A percentile compares a stretch with the other conserved stretches of the same genome.
phyloP scores from a whole-genome alignment of 2,329 filamentous ascomycete species.

The Colletotrichum sp. region DNA sequence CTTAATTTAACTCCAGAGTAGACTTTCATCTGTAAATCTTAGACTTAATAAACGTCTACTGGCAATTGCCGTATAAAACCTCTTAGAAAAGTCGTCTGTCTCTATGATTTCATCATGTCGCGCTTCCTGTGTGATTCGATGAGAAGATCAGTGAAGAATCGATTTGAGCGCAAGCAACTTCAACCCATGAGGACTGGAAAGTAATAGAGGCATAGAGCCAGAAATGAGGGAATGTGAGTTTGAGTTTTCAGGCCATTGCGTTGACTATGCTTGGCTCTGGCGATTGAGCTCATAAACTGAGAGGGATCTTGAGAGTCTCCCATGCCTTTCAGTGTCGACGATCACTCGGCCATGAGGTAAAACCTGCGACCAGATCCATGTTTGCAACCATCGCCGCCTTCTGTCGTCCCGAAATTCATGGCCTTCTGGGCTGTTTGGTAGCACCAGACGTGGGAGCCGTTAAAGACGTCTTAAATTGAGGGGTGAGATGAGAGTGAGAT shows the following conservation, averaged over 20 bases:
- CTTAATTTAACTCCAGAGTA: neutral
- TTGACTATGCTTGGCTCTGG: neutral
- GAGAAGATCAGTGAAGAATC: neutral
- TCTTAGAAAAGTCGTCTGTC: neutral
- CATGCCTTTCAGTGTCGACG: neutral
- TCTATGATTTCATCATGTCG: neutral
- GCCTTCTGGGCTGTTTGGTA: neutral
- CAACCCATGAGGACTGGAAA: neutral
- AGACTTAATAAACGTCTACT: constrained; percentile 1
- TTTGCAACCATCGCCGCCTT: neutral
- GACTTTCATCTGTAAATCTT: neutral
- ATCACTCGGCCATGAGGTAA: neutral
- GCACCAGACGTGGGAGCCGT: neutral
- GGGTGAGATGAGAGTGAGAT: neutral
- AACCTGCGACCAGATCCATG: neutral
- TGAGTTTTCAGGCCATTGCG: neutral
- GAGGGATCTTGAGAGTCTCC: neutral
- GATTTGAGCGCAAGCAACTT: neutral
- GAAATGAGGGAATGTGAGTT: neutral
- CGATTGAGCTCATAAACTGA: neutral
- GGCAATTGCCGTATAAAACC: neutral
- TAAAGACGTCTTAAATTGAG: neutral
- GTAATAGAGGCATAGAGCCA: neutral
- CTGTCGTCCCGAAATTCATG: neutral
- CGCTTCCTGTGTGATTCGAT: neutral